Evolutionary conservation across 208 protist species (phyloP).

Genomic region (Leishmania tarentolae): DNA sequence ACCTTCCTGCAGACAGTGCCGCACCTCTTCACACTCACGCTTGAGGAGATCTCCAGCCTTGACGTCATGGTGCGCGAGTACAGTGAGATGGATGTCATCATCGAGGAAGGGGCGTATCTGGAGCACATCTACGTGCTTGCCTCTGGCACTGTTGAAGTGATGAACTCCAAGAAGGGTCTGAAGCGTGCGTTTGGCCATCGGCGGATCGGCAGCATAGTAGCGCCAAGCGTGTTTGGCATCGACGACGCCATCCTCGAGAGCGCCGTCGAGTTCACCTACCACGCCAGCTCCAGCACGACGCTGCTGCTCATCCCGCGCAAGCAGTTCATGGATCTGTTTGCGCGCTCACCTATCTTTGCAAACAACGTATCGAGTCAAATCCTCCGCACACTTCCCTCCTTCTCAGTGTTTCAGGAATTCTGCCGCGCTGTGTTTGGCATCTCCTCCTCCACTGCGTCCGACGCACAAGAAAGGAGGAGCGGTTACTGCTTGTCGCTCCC

Average conservation of each 20-base stretch:
- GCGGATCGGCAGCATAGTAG: constrained; percentile 71
- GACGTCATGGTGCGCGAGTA: constrained; percentile 84
- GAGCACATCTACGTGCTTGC: constrained; percentile 83
- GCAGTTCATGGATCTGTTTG: constrained; percentile 65
- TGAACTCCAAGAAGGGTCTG: constrained; percentile 79
- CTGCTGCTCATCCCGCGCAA: constrained; percentile 74
- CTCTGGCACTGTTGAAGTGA: constrained; percentile 82
- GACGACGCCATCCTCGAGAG: constrained; percentile 81
- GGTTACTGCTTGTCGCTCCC: constrained; percentile 63
- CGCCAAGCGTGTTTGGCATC: constrained; percentile 78
- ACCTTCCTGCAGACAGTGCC: constrained; percentile 77
- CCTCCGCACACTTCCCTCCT: constrained; percentile 69
- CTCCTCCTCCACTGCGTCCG: constrained; percentile 47
- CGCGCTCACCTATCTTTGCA: constrained; percentile 72
- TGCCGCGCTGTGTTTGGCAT: constrained; percentile 75
- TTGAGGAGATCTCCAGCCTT: constrained; percentile 54
- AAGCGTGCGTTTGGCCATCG: constrained; percentile 73
- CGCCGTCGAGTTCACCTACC: constrained; percentile 78
- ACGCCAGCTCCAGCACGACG: constrained; percentile 65
- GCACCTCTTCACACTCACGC: constrained; percentile 70
- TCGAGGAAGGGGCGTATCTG: constrained; percentile 66
- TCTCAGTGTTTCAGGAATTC: constrained; percentile 75
- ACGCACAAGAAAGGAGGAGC: constrained; percentile 13
- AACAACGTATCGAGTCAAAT: constrained; percentile 78
- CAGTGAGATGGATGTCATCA: constrained; percentile 80